Evolutionary conservation across 495 filamentous ascomycete species (phyloP).

Genomic region (Arthonia radiata): DNA sequence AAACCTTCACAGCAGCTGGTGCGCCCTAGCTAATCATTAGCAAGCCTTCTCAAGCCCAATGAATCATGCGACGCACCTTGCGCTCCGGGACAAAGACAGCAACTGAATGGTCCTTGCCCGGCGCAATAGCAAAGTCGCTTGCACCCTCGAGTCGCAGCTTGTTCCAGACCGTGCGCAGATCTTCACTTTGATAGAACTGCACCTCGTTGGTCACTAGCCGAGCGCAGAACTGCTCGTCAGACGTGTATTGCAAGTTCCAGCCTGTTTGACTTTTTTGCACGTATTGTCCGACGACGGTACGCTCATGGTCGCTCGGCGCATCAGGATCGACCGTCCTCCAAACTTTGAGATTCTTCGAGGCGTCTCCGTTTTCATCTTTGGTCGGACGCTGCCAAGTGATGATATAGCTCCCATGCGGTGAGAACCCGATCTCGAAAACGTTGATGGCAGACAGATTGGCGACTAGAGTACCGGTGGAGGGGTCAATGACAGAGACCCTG

Average conservation of each 20-base stretch:
- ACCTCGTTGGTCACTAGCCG: slow-evolving; percentile 90
- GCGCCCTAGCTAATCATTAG: slow-evolving; percentile 33
- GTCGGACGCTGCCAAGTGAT: slow-evolving; percentile 89
- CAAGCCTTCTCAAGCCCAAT: not conserved
- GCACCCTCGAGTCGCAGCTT: slow-evolving; percentile 86
- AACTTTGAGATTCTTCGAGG: slow-evolving; percentile 87
- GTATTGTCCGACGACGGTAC: slow-evolving; percentile 57
- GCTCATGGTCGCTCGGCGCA: slow-evolving; percentile 25
- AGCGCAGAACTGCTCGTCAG: slow-evolving; percentile 77
- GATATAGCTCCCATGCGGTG: slow-evolving; percentile 68
- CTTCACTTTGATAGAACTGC: slow-evolving; percentile 76
- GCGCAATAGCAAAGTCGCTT: slow-evolving; percentile 66
- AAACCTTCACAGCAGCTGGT: slow-evolving; percentile 83
- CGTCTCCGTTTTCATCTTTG: slow-evolving; percentile 81
- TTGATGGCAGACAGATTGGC: slow-evolving; percentile 49
- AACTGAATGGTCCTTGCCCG: slow-evolving; percentile 67
- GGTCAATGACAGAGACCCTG: slow-evolving; percentile 62
- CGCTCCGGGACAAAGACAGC: slow-evolving; percentile 86
- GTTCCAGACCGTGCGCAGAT: slow-evolving; percentile 74
- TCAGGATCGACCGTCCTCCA: slow-evolving; percentile 46
- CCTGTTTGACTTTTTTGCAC: slow-evolving; percentile 88
- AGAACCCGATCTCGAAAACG: slow-evolving; percentile 87
- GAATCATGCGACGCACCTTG: slow-evolving; percentile 33
- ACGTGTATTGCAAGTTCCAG: slow-evolving; percentile 94
- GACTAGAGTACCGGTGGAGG: slow-evolving; percentile 52